Percentiles rank a stretch among this genome's conserved stretches.
phyloP scores from a whole-genome alignment of 2,329 filamentous ascomycete genomes.

The Didymella lethalis region DNA sequence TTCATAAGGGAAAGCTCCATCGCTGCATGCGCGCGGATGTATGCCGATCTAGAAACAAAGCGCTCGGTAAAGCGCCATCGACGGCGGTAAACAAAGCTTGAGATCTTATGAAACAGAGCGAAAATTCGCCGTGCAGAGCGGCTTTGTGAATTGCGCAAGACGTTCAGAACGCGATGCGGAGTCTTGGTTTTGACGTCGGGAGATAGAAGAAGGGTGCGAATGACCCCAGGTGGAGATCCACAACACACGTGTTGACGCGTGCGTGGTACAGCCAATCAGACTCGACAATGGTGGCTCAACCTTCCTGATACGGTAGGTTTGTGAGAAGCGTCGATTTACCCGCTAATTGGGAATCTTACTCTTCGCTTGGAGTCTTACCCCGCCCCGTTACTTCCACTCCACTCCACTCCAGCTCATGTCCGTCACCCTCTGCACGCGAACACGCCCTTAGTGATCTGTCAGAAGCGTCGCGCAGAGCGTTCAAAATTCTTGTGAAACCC shows the following conservation, averaged over 20 bases:
- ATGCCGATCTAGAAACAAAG: background rate
- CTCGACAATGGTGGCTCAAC: background rate
- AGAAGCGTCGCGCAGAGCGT: too few species aligned
- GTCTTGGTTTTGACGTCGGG: background rate
- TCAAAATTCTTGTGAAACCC: too few species aligned
- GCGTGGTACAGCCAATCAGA: background rate
- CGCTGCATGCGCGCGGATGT: background rate
- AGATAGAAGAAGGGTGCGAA: background rate
- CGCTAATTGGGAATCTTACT: conserved; percentile 4
- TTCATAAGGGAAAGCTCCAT: background rate
- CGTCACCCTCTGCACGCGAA: too few species aligned
- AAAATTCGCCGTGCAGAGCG: background rate
- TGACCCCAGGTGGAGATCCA: background rate
- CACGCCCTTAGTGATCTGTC: too few species aligned
- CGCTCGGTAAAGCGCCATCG: background rate
- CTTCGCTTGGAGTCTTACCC: conserved; percentile 1
- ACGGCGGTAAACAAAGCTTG: background rate
- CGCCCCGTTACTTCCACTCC: background rate
- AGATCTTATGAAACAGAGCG: background rate
- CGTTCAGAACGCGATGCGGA: background rate
- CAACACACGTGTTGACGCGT: background rate
- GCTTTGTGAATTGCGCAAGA: background rate
- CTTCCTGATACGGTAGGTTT: background rate
- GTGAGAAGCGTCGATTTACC: background rate
- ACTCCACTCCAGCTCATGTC: too few species aligned